Evolutionary conservation across 768 basidiomycete species (phyloP).

Genomic region (Kwoniella bestiolae): DNA sequence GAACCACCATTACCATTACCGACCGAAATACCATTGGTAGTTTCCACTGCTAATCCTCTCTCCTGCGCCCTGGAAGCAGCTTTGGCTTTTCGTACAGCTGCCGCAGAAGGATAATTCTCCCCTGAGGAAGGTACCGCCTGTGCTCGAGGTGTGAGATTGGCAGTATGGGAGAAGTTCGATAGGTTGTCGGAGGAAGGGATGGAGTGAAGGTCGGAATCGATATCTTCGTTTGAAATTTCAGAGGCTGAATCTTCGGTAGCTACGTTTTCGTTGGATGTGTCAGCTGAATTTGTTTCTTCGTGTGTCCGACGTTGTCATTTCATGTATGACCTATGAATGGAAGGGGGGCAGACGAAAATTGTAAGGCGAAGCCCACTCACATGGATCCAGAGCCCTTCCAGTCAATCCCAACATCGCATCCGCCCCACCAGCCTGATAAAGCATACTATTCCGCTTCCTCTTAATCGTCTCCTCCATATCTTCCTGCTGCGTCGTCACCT

Average conservation of each 20-base stretch:
- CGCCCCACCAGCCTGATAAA: conserved; percentile 49
- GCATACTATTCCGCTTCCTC: conserved; percentile 50
- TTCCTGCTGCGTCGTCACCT: background rate
- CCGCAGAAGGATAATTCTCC: conserved; percentile 20
- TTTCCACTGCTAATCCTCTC: conserved; percentile 14
- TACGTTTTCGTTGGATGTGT: too few species aligned
- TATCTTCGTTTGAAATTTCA: conserved; percentile 25
- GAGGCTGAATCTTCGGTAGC: conserved; percentile 28
- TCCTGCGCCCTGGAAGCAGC: conserved; percentile 13
- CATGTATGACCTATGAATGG: background rate
- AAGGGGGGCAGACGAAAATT: background rate
- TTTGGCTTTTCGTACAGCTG: conserved; percentile 19
- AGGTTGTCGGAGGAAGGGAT: conserved; percentile 11
- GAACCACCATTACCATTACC: background rate
- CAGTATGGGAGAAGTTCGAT: background rate
- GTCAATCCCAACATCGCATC: conserved; percentile 46
- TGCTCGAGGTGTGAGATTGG: background rate
- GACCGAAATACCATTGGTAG: background rate
- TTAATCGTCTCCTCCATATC: conserved; percentile 35
- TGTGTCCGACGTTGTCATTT: too few species aligned
- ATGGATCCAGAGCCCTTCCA: conserved; percentile 43
- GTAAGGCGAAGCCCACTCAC: conserved; percentile 24
- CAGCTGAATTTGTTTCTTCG: too few species aligned
- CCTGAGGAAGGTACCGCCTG: background rate
- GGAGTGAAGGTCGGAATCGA: conserved; percentile 19